Conservation (phyloP, 768 basidiomycete species). For the Lentinula edodes region DNA sequence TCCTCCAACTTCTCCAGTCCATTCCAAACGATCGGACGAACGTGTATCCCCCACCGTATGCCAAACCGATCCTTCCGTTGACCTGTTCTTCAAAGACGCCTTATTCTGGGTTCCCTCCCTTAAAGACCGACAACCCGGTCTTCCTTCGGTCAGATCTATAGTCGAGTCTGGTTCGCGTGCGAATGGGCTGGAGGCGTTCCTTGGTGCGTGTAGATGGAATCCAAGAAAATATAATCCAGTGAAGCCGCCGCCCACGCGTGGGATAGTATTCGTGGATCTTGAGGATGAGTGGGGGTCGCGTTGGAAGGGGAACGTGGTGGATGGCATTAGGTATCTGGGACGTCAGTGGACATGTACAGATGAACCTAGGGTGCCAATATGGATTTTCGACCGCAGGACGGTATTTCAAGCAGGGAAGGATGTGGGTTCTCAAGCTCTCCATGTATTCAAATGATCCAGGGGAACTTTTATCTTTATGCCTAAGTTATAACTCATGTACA, state of each 20-base stretch:
- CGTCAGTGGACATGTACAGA: background rate
- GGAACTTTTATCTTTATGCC: background rate
- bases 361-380: background rate
- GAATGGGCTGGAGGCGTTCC: background rate
- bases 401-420: background rate
- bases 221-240: background rate
- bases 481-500: background rate
- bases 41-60: background rate
- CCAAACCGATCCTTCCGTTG: background rate
- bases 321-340: background rate
- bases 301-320: background rate
- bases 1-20: background rate
- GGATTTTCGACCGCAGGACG: slow-evolving; percentile 3
- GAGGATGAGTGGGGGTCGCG: background rate
- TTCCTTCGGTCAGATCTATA: background rate
- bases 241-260: background rate
- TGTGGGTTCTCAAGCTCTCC: background rate
- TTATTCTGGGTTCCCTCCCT: background rate
- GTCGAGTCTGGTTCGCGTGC: background rate
- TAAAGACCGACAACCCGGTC: background rate
- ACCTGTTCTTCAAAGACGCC: slow-evolving; percentile 4
- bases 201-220: slow-evolving; percentile 4
- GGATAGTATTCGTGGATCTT: background rate
- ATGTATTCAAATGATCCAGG: background rate
- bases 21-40: too few species aligned